phyloP scores from a whole-genome alignment of 768 basidiomycete genomes.

The Rickenella mellea region DNA sequence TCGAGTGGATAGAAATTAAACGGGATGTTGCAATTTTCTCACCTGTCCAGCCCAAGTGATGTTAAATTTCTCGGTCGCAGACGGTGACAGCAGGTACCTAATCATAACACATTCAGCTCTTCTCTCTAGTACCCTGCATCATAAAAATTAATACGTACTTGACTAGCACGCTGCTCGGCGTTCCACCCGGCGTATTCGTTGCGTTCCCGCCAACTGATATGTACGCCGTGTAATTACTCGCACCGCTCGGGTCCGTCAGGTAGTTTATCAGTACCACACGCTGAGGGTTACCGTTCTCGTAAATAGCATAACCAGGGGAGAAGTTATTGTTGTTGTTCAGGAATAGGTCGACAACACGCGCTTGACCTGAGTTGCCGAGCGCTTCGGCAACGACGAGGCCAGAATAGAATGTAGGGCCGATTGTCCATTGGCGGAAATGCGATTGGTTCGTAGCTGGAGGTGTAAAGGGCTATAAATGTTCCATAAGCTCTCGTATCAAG shows the following conservation, averaged over 20 bases:
- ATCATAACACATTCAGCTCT: not conserved
- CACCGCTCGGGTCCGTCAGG: conserved; percentile 49
- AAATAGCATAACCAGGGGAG: conserved; percentile 63
- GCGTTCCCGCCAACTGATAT: conserved; percentile 38
- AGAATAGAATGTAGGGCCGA: conserved; percentile 68
- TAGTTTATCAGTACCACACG: conserved; percentile 69
- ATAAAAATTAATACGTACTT: conserved; percentile 29
- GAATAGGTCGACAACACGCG: conserved; percentile 60
- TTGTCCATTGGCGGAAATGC: conserved; percentile 56
- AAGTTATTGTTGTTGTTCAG: conserved; percentile 39
- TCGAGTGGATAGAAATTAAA: not conserved
- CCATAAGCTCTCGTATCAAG: not conserved
- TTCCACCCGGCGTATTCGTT: conserved; percentile 26
- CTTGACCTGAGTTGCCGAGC: conserved; percentile 53
- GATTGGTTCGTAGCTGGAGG: conserved; percentile 50
- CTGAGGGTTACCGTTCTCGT: conserved; percentile 55
- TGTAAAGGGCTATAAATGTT: conserved; percentile 20
- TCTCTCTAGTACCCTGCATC: too few species aligned
- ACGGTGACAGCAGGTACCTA: conserved; percentile 48
- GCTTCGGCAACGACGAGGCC: conserved; percentile 61
- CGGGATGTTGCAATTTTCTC: conserved; percentile 6
- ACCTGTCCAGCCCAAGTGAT: conserved; percentile 77
- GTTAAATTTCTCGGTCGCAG: conserved; percentile 51
- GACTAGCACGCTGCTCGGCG: conserved; percentile 40
- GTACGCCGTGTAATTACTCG: conserved; percentile 40